Conservation (phyloP, 192 early-diverging fungal species). For the Dissophora globulifera region DNA sequence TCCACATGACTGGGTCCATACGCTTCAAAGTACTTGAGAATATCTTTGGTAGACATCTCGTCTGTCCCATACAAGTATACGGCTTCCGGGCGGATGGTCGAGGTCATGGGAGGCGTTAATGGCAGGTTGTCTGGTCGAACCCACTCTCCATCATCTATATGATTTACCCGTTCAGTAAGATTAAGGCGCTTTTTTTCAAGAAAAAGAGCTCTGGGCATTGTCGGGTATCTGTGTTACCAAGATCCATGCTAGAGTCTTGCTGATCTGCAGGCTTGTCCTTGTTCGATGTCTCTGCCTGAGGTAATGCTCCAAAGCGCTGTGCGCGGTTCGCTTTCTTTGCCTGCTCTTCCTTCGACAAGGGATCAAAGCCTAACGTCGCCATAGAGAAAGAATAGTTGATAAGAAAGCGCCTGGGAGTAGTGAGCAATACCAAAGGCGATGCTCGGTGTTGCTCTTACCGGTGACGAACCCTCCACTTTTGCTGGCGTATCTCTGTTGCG, state of each 20-base stretch:
- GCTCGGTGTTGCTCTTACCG: conserved; percentile 10
- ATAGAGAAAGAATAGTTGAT: not conserved
- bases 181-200: too few species aligned
- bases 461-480: conserved; percentile 42
- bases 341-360: conserved; percentile 38
- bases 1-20: conserved; percentile 54
- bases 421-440: too few species aligned
- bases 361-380: conserved; percentile 29
- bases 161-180: not conserved
- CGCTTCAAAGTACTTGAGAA: conserved; percentile 54
- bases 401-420: too few species aligned
- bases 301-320: conserved; percentile 22
- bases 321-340: conserved; percentile 41
- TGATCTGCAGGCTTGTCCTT: conserved; percentile 24
- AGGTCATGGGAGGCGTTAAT: conserved; percentile 38
- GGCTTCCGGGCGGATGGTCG: conserved; percentile 43
- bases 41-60: conserved; percentile 60
- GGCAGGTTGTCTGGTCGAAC: conserved; percentile 29
- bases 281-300: not conserved
- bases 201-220: too few species aligned
- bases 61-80: conserved; percentile 57
- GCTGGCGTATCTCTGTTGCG: conserved; percentile 27
- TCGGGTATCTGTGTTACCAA: conserved; percentile 17
- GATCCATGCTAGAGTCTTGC: conserved; percentile 34
- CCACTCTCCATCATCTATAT: conserved; percentile 29